Conservation (phyloP, 768 basidiomycete genomes). For the Boletus edulis region DNA sequence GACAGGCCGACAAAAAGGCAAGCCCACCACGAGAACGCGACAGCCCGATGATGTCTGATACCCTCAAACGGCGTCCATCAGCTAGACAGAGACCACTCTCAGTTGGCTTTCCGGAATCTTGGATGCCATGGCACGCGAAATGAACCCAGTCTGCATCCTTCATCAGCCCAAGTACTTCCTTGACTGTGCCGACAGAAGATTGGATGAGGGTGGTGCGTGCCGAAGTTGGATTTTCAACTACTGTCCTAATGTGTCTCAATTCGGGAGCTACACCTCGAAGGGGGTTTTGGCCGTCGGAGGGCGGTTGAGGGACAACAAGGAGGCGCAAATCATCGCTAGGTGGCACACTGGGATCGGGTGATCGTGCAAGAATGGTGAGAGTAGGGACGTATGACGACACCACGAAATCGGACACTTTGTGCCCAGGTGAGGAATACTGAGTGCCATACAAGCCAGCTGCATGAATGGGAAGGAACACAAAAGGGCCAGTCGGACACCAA, state of each 20-base stretch:
- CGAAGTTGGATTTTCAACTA: neutral
- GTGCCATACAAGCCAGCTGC: neutral
- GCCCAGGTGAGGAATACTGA: neutral
- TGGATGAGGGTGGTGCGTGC: neutral
- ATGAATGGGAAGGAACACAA: neutral
- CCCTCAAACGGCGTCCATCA: neutral
- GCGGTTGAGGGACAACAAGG: too few relatives aligned
- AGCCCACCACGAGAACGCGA: neutral
- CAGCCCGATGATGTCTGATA: neutral
- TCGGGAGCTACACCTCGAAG: constrained; percentile 13
- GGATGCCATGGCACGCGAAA: neutral
- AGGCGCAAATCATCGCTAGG: too few relatives aligned
- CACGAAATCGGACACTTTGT: neutral
- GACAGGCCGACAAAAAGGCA: neutral
- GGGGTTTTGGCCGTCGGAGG: constrained; percentile 1
- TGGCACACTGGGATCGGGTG: too few relatives aligned
- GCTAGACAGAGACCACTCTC: neutral
- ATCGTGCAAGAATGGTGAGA: constrained; percentile 14
- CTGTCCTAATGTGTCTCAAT: constrained; percentile 22
- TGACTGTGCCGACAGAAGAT: constrained; percentile 7
- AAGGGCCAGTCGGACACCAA: neutral
- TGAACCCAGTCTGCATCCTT: neutral
- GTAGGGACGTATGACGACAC: neutral
- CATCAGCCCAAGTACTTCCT: constrained; percentile 1
- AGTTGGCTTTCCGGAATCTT: neutral